Evolutionary conservation across 345 rosid genomes (phyloP).

Genomic region (Citrus hindsii): DNA sequence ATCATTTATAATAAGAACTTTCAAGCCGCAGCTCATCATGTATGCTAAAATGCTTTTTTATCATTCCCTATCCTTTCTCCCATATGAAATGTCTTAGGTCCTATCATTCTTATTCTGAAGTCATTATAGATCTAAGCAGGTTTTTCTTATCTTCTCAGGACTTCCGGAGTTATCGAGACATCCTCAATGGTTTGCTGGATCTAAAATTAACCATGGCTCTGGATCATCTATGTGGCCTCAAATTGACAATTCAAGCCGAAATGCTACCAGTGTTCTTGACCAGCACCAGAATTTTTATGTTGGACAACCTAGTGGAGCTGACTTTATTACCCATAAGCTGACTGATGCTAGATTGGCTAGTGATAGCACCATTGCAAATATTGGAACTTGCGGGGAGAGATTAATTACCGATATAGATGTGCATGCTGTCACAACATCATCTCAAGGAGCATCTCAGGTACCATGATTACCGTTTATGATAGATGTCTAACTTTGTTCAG

Average conservation of each 20-base stretch:
- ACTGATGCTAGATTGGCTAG: conserved; percentile 31
- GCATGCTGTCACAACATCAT: conserved; percentile 18
- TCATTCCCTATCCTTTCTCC: neutral
- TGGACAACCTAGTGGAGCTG: conserved; percentile 30
- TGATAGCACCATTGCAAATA: conserved; percentile 13
- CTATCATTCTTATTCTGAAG: neutral
- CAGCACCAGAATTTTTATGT: conserved; percentile 25
- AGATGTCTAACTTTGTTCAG: neutral
- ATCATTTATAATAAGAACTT: neutral
- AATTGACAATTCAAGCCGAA: conserved; percentile 18
- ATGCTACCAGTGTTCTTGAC: conserved; percentile 16
- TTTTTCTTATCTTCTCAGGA: conserved; percentile 29
- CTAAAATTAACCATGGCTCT: conserved; percentile 23
- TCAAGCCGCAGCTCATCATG: neutral
- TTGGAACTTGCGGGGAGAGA: conserved; percentile 21
- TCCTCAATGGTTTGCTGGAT: conserved; percentile 27
- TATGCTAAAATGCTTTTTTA: neutral
- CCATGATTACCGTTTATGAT: conserved; percentile 2
- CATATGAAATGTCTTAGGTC: neutral
- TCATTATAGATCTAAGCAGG: neutral
- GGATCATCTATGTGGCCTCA: conserved; percentile 30
- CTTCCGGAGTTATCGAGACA: conserved; percentile 23
- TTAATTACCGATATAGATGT: conserved; percentile 14
- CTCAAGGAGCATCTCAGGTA: conserved; percentile 27
- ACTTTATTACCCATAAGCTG: conserved; percentile 23